Base-by-base conservation (phyloP, 345 rosid species). In the Viola odorata region DNA sequence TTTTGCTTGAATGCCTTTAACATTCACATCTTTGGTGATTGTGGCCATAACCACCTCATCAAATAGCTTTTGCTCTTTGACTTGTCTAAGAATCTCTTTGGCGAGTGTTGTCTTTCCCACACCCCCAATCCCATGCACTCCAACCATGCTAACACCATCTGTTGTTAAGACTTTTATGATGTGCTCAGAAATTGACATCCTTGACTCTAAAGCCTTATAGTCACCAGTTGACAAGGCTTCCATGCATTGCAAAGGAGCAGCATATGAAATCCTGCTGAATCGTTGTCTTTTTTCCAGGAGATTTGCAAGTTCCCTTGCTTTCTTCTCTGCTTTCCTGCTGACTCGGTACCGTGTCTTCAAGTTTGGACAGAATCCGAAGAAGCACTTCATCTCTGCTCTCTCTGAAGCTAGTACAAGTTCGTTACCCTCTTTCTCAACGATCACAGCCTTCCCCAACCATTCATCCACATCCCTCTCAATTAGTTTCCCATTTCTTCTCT, bases 1-100 rank as follows among this genome's bases (percentile, higher is more conserved):
- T 4, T 48, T 17, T 3, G n/a, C 62, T 40, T 66, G 79, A 63
- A 75, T 71, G 7, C 13, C 50, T 2, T 7, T 42, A 2, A 69
- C 1, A 6, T 72, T 37, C 5, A 55, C 48, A 0, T 10, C 23
- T 5, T 11, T 42, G 5, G 70, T 41, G 5, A 75, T 61, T 4
- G 2, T 8, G 1, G 12, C 64, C 13, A 17, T 5, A 3, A 59
- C 66, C 12, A 74, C 60, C 62, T 5, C 40, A 23, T 67, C 50
- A 32, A 44, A 51, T 7, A 44, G 13, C 9, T 41, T 41, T 0
- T 53, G 15, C 12, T 42, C 23, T 3, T 14, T 44, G 1, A 40
- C 70, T 44, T 67, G 52, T 4, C 13, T 32, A 1, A 6, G 53
- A 0, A 59, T 17, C 48, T 59, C 38, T 16, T 44, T 42, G 4